Conservation (phyloP, 768 basidiomycete species). For the Ramaria sp. region DNA sequence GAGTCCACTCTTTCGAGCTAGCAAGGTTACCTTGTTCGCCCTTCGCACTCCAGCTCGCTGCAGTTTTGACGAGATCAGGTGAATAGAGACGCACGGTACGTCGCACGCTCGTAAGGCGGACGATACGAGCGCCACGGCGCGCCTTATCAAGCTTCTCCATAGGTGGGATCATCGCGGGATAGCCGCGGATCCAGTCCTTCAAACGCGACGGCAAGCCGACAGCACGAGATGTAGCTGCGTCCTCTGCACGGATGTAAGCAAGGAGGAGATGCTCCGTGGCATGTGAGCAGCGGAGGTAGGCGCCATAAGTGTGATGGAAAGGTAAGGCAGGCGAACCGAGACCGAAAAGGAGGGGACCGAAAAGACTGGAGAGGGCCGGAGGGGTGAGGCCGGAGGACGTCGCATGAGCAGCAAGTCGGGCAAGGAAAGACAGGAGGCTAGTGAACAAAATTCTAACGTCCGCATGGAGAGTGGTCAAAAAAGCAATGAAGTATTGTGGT, state of each 20-base stretch:
- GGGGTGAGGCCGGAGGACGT: slow-evolving; percentile 84
- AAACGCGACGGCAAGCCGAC: slow-evolving; percentile 76
- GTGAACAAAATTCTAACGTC: slow-evolving; percentile 49
- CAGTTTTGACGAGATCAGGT: slow-evolving; percentile 67
- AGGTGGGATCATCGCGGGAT: slow-evolving; percentile 67
- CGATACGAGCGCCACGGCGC: slow-evolving; percentile 59
- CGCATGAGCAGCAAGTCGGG: slow-evolving; percentile 74
- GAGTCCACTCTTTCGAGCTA: slow-evolving; percentile 65
- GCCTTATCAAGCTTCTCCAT: slow-evolving; percentile 37
- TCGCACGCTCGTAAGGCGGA: slow-evolving; percentile 67
- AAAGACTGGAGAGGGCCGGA: slow-evolving; percentile 78
- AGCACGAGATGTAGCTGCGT: slow-evolving; percentile 37
- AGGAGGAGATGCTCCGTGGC: slow-evolving; percentile 93
- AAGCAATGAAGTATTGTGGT: slow-evolving; percentile 56
- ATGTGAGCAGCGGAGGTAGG: slow-evolving; percentile 71
- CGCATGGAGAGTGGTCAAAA: slow-evolving; percentile 44
- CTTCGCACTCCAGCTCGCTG: slow-evolving; percentile 37
- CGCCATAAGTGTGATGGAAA: slow-evolving; percentile 47
- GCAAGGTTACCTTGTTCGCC: slow-evolving; percentile 35
- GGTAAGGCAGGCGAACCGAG: slow-evolving; percentile 41
- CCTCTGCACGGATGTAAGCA: slow-evolving; percentile 78
- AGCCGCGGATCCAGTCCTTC: slow-evolving; percentile 84
- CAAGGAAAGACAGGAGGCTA: slow-evolving; percentile 70
- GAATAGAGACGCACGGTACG: slow-evolving; percentile 84
- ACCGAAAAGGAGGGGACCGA: slow-evolving; percentile 85